Evolutionary conservation across 805 yeast genomes (phyloP).

Genomic region (Lipomyces kockii): DNA sequence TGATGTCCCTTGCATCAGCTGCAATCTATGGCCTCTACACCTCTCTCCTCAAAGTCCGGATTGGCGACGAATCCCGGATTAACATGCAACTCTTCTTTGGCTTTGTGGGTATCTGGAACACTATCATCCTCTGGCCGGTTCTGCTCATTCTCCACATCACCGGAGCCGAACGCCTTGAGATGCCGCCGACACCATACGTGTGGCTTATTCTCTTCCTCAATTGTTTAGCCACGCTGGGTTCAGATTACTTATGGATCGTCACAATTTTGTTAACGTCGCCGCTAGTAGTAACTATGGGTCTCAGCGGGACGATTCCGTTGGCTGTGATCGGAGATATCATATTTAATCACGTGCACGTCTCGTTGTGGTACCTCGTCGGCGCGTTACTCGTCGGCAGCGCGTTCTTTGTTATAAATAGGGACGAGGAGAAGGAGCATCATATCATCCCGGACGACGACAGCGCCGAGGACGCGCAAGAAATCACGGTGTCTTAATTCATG

Average conservation of each 20-base stretch:
- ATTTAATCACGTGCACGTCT: constrained; percentile 65
- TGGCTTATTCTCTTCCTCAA: constrained; percentile 63
- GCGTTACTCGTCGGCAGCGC: constrained; percentile 81
- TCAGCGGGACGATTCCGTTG: constrained; percentile 89
- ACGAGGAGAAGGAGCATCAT: constrained; percentile 64
- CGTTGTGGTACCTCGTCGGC: constrained; percentile 71
- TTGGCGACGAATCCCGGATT: constrained; percentile 72
- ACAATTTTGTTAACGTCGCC: constrained; percentile 94
- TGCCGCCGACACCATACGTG: constrained; percentile 63
- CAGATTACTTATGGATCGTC: constrained; percentile 95
- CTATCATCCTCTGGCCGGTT: constrained; percentile 81
- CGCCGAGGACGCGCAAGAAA: neutral
- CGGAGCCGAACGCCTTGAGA: constrained; percentile 71
- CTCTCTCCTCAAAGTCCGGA: constrained; percentile 73
- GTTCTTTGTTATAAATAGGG: constrained; percentile 79
- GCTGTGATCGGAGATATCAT: constrained; percentile 91
- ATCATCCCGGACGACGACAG: neutral
- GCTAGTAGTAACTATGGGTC: constrained; percentile 91
- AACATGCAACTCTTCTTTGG: constrained; percentile 92
- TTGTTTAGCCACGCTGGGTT: constrained; percentile 76
- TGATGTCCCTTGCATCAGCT: constrained; percentile 82
- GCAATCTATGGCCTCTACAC: constrained; percentile 91
- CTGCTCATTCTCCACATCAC: constrained; percentile 64
- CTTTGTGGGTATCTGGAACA: constrained; percentile 85
- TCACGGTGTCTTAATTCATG: neutral